Evolutionary conservation across 2,329 filamentous ascomycete genomes (phyloP).

Genomic region (Herpotrichia juniperi): DNA sequence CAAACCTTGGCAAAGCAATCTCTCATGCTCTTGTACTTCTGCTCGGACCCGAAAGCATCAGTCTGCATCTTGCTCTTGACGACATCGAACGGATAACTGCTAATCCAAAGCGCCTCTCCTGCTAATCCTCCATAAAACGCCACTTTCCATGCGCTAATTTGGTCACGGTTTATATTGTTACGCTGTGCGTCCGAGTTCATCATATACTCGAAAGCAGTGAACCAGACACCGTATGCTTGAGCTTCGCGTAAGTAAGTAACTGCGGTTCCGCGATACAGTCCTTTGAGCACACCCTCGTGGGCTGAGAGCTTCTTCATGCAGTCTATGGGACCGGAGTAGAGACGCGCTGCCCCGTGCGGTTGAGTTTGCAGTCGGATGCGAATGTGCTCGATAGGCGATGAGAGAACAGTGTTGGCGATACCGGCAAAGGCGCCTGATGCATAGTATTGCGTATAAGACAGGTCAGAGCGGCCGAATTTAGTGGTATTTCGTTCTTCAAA

Average conservation of each 20-base stretch:
- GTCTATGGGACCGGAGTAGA: conserved; percentile 87
- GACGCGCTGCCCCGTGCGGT: conserved; percentile 77
- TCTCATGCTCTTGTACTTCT: conserved; percentile 80
- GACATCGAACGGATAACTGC: conserved; percentile 94
- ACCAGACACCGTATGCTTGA: conserved; percentile 95
- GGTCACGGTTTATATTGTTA: conserved; percentile 75
- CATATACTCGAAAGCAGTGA: conserved; percentile 91
- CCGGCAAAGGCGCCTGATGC: conserved; percentile 90
- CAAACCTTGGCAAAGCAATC: conserved; percentile 89
- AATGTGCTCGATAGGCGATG: conserved; percentile 93
- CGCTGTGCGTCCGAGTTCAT: conserved; percentile 89
- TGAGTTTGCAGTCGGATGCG: conserved; percentile 96
- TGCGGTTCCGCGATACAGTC: conserved; percentile 84
- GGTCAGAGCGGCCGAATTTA: conserved; percentile 52
- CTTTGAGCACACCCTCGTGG: conserved; percentile 70
- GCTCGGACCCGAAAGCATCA: conserved; percentile 79
- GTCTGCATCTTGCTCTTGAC: conserved; percentile 99
- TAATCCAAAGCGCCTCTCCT: conserved; percentile 91
- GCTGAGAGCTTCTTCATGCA: conserved; percentile 84
- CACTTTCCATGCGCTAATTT: conserved; percentile 83
- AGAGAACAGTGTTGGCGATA: conserved; percentile 85
- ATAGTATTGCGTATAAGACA: conserved; percentile 88
- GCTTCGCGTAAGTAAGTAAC: conserved; percentile 90
- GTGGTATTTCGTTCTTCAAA: conserved; percentile 75
- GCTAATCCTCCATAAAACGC: conserved; percentile 92